These are phyloP conservation scores for Cicer bijugum DNA, from an alignment of 306 rosid species.

Conservation along the genomic window DNA sequence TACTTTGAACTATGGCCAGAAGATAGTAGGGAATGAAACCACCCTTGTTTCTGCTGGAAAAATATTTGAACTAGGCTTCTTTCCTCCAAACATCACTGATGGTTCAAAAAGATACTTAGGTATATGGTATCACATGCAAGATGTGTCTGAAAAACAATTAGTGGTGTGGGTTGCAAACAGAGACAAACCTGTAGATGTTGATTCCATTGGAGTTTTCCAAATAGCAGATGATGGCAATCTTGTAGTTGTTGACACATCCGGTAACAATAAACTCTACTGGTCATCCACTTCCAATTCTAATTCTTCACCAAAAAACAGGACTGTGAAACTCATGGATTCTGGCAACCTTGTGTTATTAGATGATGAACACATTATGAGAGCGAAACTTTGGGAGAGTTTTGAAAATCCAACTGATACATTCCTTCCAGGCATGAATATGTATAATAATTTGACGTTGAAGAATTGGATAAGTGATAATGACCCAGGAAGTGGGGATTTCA, in stretches of 20 bases:
- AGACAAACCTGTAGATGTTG: background rate
- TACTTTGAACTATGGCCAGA: background rate
- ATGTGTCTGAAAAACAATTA: background rate
- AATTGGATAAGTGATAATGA: constrained; percentile 35
- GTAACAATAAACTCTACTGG: background rate
- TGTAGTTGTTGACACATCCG: background rate
- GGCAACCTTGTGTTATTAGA: constrained; percentile 49
- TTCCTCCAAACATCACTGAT: constrained; percentile 30
- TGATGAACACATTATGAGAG: too few relatives aligned
- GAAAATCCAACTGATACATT: constrained; percentile 49
- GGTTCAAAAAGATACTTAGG: constrained; percentile 46
- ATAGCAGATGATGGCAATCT: constrained; percentile 45
- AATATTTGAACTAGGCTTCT: constrained; percentile 51
- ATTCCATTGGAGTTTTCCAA: constrained; percentile 34
- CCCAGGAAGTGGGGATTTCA: constrained; percentile 28
- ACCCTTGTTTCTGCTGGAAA: constrained; percentile 44
- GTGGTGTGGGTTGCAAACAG: constrained; percentile 58
- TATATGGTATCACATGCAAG: constrained; percentile 38
- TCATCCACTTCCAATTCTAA: background rate
- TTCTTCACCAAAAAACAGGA: background rate
- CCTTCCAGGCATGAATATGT: constrained; percentile 49
- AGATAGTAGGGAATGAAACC: background rate
- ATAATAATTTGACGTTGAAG: background rate
- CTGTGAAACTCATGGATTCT: constrained; percentile 46
- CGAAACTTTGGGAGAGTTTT: constrained; percentile 55